phyloP scores from a whole-genome alignment of 192 early-diverging fungal genomes.

The Kickxella alabastrina region DNA sequence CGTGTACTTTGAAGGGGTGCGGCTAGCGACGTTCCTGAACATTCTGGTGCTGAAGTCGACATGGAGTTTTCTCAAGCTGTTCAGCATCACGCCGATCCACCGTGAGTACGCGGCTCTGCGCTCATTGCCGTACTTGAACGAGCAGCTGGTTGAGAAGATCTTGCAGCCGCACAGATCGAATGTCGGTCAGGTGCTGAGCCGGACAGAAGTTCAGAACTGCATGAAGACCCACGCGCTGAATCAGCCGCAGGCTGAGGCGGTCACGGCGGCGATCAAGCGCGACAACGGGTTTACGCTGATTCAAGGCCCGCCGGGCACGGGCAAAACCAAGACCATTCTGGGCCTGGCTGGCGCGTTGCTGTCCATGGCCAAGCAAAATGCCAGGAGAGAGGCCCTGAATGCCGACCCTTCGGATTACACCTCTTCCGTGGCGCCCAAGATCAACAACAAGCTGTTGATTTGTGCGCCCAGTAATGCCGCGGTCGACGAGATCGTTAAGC shows the following conservation, averaged over 20 bases:
- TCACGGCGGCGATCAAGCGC: slow-evolving; percentile 60
- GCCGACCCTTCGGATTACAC: background rate
- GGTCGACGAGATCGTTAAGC: slow-evolving; percentile 90
- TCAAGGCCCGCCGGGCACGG: slow-evolving; percentile 71
- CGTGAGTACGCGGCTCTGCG: slow-evolving; percentile 82
- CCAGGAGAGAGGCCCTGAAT: background rate
- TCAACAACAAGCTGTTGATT: slow-evolving; percentile 66
- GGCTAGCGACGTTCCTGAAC: slow-evolving; percentile 14
- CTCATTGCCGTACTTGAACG: slow-evolving; percentile 56
- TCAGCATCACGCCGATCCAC: slow-evolving; percentile 66
- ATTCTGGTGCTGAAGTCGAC: slow-evolving; percentile 32
- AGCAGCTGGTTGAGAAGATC: slow-evolving; percentile 61
- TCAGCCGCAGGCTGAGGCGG: slow-evolving; percentile 84
- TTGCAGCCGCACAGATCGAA: slow-evolving; percentile 50
- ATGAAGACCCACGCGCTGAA: slow-evolving; percentile 77
- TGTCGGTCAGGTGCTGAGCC: slow-evolving; percentile 18
- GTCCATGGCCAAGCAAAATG: slow-evolving; percentile 4
- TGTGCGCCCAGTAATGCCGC: slow-evolving; percentile 97
- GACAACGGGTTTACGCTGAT: slow-evolving; percentile 81
- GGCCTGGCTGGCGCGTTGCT: slow-evolving; percentile 70
- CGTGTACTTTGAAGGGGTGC: slow-evolving; percentile 17
- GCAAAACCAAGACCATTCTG: slow-evolving; percentile 91
- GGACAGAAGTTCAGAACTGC: slow-evolving; percentile 39
- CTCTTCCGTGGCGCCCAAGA: background rate
- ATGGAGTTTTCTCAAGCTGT: slow-evolving; percentile 49